phyloP scores from a whole-genome alignment of 2,329 filamentous ascomycete species.

The Dothideomycetes sp. region DNA sequence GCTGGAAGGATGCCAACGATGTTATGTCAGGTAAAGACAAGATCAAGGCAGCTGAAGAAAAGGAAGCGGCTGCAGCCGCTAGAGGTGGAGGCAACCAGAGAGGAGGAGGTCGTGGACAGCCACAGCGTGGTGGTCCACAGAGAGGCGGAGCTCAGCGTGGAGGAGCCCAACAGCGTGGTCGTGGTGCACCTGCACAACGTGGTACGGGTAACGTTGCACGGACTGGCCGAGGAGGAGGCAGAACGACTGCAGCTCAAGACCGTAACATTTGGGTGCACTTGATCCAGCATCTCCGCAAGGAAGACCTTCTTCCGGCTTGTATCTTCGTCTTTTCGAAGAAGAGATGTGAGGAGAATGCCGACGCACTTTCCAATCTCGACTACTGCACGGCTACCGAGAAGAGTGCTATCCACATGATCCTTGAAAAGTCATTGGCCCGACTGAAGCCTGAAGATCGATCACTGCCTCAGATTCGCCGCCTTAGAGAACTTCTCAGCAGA shows the following conservation, averaged over 20 bases:
- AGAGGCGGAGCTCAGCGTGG: constrained; percentile 38
- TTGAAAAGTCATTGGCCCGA: constrained; percentile 87
- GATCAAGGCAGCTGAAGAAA: constrained; percentile 45
- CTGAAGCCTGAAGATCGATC: constrained; percentile 81
- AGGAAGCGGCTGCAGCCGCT: constrained; percentile 35
- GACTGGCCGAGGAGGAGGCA: constrained; percentile 72
- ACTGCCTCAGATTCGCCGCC: constrained; percentile 82
- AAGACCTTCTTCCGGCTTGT: constrained; percentile 78
- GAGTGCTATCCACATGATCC: constrained; percentile 94
- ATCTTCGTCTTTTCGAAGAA: constrained; percentile 99
- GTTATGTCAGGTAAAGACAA: constrained; percentile 76
- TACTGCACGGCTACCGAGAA: constrained; percentile 91
- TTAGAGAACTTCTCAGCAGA: constrained; percentile 74
- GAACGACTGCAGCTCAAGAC: constrained; percentile 85
- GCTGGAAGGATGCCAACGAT: constrained; percentile 89
- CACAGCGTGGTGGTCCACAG: constrained; percentile 37
- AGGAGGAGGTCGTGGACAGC: constrained; percentile 44
- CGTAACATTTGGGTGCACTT: constrained; percentile 95
- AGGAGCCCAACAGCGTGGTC: constrained; percentile 43
- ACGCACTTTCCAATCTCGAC: constrained; percentile 88
- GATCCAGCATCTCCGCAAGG: constrained; percentile 81
- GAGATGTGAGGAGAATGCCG: constrained; percentile 91
- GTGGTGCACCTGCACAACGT: constrained; percentile 46
- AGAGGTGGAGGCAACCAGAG: constrained; percentile 41
- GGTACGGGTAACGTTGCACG: constrained; percentile 80